Percentiles rank a stretch among this genome's conserved stretches.
These are phyloP conservation scores for Fusarium algeriense DNA, from an alignment of 2,329 filamentous ascomycete genomes.

Conservation along the genomic window DNA sequence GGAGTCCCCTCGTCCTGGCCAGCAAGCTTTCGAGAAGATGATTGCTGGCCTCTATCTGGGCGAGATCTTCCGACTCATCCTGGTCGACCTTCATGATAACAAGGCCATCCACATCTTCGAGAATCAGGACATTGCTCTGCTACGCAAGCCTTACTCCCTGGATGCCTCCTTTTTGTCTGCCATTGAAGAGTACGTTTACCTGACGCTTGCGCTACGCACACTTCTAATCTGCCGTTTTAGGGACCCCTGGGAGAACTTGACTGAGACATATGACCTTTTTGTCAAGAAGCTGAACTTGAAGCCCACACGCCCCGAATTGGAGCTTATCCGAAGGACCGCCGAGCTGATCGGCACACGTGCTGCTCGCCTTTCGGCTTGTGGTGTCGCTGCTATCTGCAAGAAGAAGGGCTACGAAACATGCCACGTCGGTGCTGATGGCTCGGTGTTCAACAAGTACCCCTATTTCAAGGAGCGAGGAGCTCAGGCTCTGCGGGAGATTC, in stretches of 20 bases:
- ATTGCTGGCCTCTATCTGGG: conserved; percentile 94
- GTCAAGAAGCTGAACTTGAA: conserved; percentile 78
- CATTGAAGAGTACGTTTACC: conserved; percentile 81
- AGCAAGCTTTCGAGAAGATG: conserved; percentile 99
- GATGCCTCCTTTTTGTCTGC: conserved; percentile 94
- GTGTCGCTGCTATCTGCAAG: conserved; percentile 94
- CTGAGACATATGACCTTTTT: conserved; percentile 88
- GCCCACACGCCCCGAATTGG: conserved; percentile 82
- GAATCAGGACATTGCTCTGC: conserved; percentile 81
- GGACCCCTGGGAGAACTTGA: conserved; percentile 95
- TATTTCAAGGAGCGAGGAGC: conserved; percentile 96
- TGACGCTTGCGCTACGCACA: not conserved
- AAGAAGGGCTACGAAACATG: conserved; percentile 91
- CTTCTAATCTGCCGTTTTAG: conserved; percentile 56
- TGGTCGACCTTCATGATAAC: conserved; percentile 87
- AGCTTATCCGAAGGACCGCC: conserved; percentile 87
- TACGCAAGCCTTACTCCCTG: conserved; percentile 88
- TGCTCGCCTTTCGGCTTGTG: conserved; percentile 91
- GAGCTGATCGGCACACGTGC: conserved; percentile 96
- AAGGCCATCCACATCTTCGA: conserved; percentile 82
- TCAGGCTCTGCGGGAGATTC: conserved; percentile 89
- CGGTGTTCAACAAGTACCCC: conserved; percentile 99
- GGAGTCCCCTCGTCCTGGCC: conserved; percentile 90
- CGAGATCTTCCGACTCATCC: conserved; percentile 90
- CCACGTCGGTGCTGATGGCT: conserved; percentile 96